Evolutionary conservation across 257 asterid species (phyloP).

Genomic region (Nicotiana sylvestris): DNA sequence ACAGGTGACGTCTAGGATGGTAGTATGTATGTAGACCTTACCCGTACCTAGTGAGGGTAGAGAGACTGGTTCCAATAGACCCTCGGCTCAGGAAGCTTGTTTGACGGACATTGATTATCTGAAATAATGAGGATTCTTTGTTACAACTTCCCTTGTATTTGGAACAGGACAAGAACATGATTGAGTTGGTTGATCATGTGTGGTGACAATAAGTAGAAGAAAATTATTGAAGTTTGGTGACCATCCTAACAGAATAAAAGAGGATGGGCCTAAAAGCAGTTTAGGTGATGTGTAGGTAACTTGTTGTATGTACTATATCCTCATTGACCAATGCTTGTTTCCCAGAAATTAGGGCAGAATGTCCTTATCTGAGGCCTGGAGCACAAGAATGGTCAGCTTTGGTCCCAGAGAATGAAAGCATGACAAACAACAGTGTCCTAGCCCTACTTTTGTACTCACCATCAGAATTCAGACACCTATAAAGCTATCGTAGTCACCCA

Average conservation of each 20-base stretch:
- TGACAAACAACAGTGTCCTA: background rate
- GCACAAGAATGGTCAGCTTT: background rate
- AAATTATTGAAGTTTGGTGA: background rate
- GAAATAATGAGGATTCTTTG: background rate
- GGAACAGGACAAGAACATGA: background rate
- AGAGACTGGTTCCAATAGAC: no score
- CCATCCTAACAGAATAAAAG: background rate
- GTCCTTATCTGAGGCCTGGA: background rate
- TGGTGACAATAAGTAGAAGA: background rate
- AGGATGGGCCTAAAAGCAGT: background rate
- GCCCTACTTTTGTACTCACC: background rate
- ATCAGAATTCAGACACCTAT: background rate
- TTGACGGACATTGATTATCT: no score
- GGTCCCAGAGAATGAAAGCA: conserved; percentile 1
- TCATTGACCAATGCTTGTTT: background rate
- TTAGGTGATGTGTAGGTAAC: background rate
- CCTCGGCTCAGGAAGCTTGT: no score
- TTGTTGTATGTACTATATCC: conserved; percentile 5
- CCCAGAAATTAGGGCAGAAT: background rate
- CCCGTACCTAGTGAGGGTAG: no score
- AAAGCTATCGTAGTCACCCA: background rate
- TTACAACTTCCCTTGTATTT: no score
- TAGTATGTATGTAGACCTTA: no score
- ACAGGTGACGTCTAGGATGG: no score
- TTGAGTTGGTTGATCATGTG: background rate